Conservation (phyloP, 192 early-diverging fungal genomes). For the Backusella tuberculispora region DNA sequence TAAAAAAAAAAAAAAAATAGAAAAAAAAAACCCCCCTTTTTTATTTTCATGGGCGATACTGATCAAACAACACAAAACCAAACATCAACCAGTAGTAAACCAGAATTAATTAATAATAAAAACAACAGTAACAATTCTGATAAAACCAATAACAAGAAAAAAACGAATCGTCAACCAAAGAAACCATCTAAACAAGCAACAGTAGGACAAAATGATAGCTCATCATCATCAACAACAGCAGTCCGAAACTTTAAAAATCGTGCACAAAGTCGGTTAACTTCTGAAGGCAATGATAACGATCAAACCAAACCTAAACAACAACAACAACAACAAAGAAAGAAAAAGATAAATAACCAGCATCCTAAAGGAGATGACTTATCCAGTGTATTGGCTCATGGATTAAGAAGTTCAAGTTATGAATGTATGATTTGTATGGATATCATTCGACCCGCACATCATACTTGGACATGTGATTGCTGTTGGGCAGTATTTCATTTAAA, state of each 20-base stretch:
- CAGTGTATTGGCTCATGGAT: slow-evolving; percentile 62
- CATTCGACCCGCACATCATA: slow-evolving; percentile 68
- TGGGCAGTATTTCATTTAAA: slow-evolving; percentile 91
- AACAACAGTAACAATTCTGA: not conserved
- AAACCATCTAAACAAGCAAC: not conserved
- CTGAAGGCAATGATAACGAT: not conserved
- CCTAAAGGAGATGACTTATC: slow-evolving; percentile 57
- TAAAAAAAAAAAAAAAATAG: not conserved
- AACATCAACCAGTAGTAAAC: not conserved
- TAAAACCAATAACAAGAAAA: not conserved
- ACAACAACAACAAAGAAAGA: slow-evolving; percentile 18
- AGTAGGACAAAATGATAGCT: not conserved
- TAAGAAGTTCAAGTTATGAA: slow-evolving; percentile 78
- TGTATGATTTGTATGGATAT: slow-evolving; percentile 97
- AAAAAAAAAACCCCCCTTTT: not conserved
- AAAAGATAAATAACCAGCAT: not conserved
- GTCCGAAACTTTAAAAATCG: slow-evolving; percentile 22
- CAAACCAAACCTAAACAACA: not conserved
- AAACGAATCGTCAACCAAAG: not conserved
- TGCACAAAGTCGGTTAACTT: slow-evolving; percentile 20
- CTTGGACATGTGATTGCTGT: slow-evolving; percentile 87
- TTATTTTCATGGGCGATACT: slow-evolving; percentile 9
- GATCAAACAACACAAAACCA: not conserved
- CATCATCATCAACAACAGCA: not conserved
- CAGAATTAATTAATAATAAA: not conserved